Conservation (phyloP, 2,329 filamentous ascomycete genomes). For the Dactylellina parvicollis region DNA sequence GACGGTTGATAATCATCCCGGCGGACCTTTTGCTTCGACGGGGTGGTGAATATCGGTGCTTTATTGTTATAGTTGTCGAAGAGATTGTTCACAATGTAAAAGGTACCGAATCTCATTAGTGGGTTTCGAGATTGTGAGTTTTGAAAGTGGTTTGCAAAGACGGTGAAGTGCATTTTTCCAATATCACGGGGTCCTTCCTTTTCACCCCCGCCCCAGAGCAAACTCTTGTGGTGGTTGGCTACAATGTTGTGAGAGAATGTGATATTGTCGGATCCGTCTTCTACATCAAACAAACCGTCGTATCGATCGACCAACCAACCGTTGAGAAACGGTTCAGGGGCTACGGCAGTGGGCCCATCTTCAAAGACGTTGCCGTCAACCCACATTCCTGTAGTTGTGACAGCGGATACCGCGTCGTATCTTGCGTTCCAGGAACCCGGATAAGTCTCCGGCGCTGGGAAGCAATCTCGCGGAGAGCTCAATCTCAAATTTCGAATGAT, state of each 20-base stretch:
- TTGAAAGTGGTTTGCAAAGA: constrained; percentile 54
- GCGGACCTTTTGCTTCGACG: background rate
- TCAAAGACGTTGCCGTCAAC: constrained; percentile 54
- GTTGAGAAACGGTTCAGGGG: constrained; percentile 37
- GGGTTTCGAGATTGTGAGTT: constrained; percentile 54
- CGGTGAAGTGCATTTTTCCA: constrained; percentile 55
- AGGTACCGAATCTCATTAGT: constrained; percentile 54
- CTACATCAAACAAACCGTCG: constrained; percentile 53
- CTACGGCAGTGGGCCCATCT: constrained; percentile 43
- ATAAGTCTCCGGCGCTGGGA: constrained; percentile 55
- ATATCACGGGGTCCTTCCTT: constrained; percentile 55
- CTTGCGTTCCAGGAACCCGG: constrained; percentile 51
- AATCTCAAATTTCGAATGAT: constrained; percentile 52
- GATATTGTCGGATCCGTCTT: constrained; percentile 55
- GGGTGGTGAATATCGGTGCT: constrained; percentile 31
- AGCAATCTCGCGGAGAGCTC: constrained; percentile 53
- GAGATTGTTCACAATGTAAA: constrained; percentile 54
- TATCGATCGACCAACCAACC: constrained; percentile 52
- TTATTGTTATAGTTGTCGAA: constrained; percentile 54
- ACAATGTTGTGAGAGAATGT: constrained; percentile 55
- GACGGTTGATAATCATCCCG: constrained; percentile 36
- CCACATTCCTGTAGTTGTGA: constrained; percentile 54
- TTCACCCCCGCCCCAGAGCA: constrained; percentile 54
- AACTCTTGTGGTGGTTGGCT: constrained; percentile 54
- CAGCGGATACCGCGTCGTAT: constrained; percentile 54